Percentiles rank a stretch among this genome's conserved stretches.
Conservation (phyloP, 2,329 filamentous ascomycete genomes). For the Xylaria polymorpha region DNA sequence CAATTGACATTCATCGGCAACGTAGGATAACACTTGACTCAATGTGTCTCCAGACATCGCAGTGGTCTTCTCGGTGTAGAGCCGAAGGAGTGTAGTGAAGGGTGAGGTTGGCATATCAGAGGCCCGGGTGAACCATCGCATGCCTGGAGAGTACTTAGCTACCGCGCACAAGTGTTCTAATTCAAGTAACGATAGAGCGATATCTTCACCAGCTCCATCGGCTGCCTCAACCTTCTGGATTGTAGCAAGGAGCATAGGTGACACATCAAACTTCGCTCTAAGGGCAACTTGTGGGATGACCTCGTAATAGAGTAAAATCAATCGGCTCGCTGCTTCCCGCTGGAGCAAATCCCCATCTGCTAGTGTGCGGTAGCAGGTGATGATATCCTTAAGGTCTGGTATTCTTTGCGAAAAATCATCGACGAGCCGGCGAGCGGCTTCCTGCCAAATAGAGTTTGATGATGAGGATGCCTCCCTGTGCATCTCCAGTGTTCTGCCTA, state of each 20-base stretch:
- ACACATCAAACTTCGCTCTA: slow-evolving; percentile 89
- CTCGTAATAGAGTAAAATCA: slow-evolving; percentile 88
- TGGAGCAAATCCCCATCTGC: slow-evolving; percentile 77
- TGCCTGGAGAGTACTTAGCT: slow-evolving; percentile 81
- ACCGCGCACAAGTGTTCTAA: slow-evolving; percentile 84
- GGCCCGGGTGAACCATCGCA: slow-evolving; percentile 89
- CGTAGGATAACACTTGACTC: slow-evolving; percentile 66
- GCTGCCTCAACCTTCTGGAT: slow-evolving; percentile 71
- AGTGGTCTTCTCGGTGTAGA: slow-evolving; percentile 62
- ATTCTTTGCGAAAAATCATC: slow-evolving; percentile 82
- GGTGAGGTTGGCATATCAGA: slow-evolving; percentile 73
- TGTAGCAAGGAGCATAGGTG: slow-evolving; percentile 76
- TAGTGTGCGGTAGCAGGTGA: slow-evolving; percentile 77
- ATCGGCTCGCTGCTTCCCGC: slow-evolving; percentile 79
- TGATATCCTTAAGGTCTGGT: slow-evolving; percentile 84
- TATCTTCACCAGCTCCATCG: slow-evolving; percentile 60
- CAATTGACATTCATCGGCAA: slow-evolving; percentile 75
- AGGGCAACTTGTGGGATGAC: slow-evolving; percentile 82
- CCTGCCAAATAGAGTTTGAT: slow-evolving; percentile 72
- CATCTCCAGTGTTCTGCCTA: slow-evolving; percentile 71
- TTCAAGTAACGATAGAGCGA: slow-evolving; percentile 74
- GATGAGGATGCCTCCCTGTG: slow-evolving; percentile 60
- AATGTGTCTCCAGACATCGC: slow-evolving; percentile 64
- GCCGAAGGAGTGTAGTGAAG: slow-evolving; percentile 75
- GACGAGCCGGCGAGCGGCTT: slow-evolving; percentile 74